A percentile compares a stretch with the other conserved stretches of the same genome.
phyloP scores from a whole-genome alignment of 345 rosid species.

The Alliaria petiolata region DNA sequence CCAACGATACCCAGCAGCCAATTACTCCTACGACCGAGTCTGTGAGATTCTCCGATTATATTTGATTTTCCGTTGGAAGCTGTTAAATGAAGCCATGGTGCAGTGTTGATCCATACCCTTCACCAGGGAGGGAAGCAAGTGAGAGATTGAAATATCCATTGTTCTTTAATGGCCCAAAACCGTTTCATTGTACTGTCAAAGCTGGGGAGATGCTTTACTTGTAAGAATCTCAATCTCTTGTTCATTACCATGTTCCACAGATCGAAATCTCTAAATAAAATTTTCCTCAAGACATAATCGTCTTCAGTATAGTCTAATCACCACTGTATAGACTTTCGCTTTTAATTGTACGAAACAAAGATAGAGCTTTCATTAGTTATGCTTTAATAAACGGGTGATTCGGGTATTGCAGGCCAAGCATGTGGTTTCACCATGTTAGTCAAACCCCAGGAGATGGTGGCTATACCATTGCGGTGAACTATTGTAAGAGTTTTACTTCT shows the following conservation, averaged over 20 bases:
- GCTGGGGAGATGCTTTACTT: constrained; percentile 85
- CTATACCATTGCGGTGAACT: constrained; percentile 73
- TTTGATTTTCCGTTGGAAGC: neutral
- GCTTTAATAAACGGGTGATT: neutral
- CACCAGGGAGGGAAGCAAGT: constrained; percentile 36
- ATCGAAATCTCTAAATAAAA: too few relatives aligned
- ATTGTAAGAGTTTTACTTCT: constrained; percentile 47
- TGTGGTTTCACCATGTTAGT: constrained; percentile 97
- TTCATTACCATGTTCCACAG: neutral
- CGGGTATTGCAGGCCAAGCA: constrained; percentile 74
- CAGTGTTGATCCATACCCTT: constrained; percentile 75
- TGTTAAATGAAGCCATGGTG: constrained; percentile 54
- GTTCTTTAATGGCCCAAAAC: constrained; percentile 77
- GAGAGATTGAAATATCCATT: constrained; percentile 58
- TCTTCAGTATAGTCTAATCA: too few relatives aligned
- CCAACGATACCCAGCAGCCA: constrained; percentile 62
- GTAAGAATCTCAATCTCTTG: constrained; percentile 43
- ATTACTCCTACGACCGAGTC: constrained; percentile 41
- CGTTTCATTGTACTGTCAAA: constrained; percentile 64
- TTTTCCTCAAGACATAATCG: too few relatives aligned
- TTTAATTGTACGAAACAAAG: neutral
- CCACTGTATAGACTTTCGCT: too few relatives aligned
- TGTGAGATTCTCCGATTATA: constrained; percentile 28
- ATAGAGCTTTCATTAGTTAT: neutral
- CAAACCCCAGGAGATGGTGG: constrained; percentile 71